Evolutionary conservation across 176 grass and related monocot genomes (phyloP).

Genomic region (Eleusine indica): DNA sequence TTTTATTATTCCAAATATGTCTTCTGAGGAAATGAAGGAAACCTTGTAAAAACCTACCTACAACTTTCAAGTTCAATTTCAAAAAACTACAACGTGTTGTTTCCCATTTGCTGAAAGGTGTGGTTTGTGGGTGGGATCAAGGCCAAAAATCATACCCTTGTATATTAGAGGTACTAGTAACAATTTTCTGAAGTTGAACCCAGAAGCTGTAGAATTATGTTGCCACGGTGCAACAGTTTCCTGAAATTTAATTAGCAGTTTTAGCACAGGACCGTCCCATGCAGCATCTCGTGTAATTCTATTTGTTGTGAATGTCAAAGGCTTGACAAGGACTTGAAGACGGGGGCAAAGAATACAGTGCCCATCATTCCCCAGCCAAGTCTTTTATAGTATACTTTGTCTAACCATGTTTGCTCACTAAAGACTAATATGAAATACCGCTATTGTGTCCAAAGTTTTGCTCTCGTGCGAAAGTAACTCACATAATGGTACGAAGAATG

Average conservation of each 20-base stretch:
- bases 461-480: constrained; percentile 52
- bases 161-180: background rate
- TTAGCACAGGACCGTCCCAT: background rate
- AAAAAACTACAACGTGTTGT: background rate
- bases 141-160: background rate
- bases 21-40: background rate
- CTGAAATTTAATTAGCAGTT: background rate
- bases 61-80: background rate
- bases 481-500: background rate
- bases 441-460: background rate
- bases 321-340: background rate
- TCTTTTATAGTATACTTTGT: background rate
- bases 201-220: background rate
- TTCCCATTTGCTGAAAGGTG: background rate
- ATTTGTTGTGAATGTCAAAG: background rate
- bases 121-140: background rate
- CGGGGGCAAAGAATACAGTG: background rate
- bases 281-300: background rate
- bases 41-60: background rate
- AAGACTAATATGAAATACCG: too few species aligned
- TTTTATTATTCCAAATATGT: background rate
- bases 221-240: background rate
- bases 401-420: background rate
- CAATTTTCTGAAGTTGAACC: background rate
- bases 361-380: background rate